A percentile compares a stretch with the other conserved stretches of the same genome.
Conservation (phyloP, 1,284 basidiomycete species). For the Sporisorium scitamineum region DNA sequence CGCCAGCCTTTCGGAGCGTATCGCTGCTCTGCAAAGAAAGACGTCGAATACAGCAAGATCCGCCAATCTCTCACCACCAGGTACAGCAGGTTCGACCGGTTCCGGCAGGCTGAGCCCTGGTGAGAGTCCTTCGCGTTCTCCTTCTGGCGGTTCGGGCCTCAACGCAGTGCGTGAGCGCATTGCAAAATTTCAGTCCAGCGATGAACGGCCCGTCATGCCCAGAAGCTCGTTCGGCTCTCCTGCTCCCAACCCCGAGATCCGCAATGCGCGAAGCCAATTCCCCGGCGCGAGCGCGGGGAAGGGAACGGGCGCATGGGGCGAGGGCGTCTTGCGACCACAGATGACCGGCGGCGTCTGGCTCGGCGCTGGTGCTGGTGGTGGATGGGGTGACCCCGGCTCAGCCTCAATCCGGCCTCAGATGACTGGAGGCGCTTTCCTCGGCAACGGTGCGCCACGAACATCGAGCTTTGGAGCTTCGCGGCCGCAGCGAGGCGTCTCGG, state of each 20-base stretch:
- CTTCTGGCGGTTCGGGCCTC: constrained; percentile 29
- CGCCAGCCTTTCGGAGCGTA: constrained; percentile 58
- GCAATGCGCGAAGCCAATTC: constrained; percentile 45
- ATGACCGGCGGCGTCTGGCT: constrained; percentile 63
- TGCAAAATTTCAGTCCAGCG: constrained; percentile 57
- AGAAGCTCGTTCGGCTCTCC: constrained; percentile 61
- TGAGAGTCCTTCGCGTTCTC: constrained; percentile 40
- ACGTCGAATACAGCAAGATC: constrained; percentile 42
- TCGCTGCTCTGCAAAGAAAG: constrained; percentile 61
- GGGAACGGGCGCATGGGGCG: constrained; percentile 58
- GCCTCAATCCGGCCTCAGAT: constrained; percentile 54
- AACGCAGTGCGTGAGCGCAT: constrained; percentile 60
- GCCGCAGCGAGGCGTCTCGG: constrained; percentile 38
- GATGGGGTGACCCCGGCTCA: constrained; percentile 48
- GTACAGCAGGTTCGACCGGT: constrained; percentile 11
- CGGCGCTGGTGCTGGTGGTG: constrained; percentile 45
- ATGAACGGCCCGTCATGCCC: constrained; percentile 58
- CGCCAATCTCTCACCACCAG: constrained; percentile 35
- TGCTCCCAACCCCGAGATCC: constrained; percentile 56
- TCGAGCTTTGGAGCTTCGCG: constrained; percentile 29
- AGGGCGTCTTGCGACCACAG: constrained; percentile 60
- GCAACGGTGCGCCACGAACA: constrained; percentile 34
- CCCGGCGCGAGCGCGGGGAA: constrained; percentile 49
- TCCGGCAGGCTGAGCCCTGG: constrained; percentile 45
- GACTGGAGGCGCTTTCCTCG: constrained; percentile 54